These are phyloP conservation scores for Nasturtium officinale DNA, from an alignment of 345 rosid genomes.

Conservation along the genomic window DNA sequence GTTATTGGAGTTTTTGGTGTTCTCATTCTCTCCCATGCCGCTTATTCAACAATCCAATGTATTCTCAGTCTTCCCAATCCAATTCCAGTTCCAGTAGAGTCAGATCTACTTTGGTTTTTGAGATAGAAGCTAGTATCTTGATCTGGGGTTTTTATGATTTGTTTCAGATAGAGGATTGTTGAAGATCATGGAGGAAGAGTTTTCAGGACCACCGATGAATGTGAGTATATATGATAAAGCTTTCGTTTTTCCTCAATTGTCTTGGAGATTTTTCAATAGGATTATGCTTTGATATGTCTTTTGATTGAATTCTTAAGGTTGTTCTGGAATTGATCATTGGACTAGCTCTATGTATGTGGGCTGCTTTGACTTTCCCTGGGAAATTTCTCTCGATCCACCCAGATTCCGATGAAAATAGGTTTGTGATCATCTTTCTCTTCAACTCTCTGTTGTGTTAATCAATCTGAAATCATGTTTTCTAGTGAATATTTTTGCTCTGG, in stretches of 20 bases:
- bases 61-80: constrained; percentile 12
- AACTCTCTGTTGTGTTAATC: neutral
- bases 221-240: constrained; percentile 48
- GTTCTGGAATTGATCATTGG: constrained; percentile 75
- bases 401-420: constrained; percentile 95
- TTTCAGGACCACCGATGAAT: constrained; percentile 71
- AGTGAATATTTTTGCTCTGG: neutral
- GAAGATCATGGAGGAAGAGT: constrained; percentile 93
- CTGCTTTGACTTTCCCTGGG: constrained; percentile 88
- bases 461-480: neutral
- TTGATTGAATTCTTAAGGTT: constrained; percentile 52
- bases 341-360: constrained; percentile 80
- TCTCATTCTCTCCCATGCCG: constrained; percentile 78
- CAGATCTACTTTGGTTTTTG: constrained; percentile 16
- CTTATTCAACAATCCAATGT: constrained; percentile 92
- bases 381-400: constrained; percentile 86
- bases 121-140: constrained; percentile 1
- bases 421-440: neutral
- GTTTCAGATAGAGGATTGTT: constrained; percentile 78
- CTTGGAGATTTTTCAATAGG: neutral
- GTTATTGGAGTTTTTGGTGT: constrained; percentile 64
- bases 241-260: neutral
- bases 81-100: neutral
- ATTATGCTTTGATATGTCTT: neutral
- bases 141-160: constrained; percentile 17